phyloP scores from a whole-genome alignment of 2,329 filamentous ascomycete species.

The Tolypocladium amazonense region DNA sequence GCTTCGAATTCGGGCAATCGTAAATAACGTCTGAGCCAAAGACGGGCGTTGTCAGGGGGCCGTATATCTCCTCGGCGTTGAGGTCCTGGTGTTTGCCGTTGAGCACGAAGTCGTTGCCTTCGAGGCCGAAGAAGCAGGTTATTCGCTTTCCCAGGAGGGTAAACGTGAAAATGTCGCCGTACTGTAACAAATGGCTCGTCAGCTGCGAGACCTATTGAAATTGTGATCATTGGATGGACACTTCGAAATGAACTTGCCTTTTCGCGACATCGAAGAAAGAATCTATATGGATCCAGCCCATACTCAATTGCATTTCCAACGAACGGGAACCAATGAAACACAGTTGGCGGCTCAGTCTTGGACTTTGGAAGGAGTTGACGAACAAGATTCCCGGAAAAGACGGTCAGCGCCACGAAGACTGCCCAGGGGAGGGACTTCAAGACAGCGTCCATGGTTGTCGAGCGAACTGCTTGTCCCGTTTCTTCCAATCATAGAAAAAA shows the following conservation, averaged over 20 bases:
- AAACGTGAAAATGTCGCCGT: conserved; percentile 86
- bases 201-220: neutral
- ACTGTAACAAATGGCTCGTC: conserved; percentile 40
- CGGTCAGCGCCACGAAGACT: conserved; percentile 42
- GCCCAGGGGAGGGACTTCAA: neutral
- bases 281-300: conserved; percentile 85
- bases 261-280: conserved; percentile 65
- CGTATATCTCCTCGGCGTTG: conserved; percentile 84
- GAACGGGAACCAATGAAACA: conserved; percentile 74
- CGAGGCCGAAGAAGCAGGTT: conserved; percentile 71
- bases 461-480: neutral
- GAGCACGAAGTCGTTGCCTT: conserved; percentile 83
- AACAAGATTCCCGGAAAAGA: conserved; percentile 58
- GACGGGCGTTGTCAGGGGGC: conserved; percentile 58
- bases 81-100: conserved; percentile 87
- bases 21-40: conserved; percentile 85
- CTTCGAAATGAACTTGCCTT: conserved; percentile 50
- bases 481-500: neutral
- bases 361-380: conserved; percentile 73
- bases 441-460: neutral
- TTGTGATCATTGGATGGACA: too few relatives aligned
- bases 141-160: conserved; percentile 80
- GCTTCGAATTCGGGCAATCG: conserved; percentile 80
- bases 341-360: conserved; percentile 67
- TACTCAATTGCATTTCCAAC: conserved; percentile 88